Conservation (phyloP, 164 flowering plant species). For the Protea cynaroides region DNA sequence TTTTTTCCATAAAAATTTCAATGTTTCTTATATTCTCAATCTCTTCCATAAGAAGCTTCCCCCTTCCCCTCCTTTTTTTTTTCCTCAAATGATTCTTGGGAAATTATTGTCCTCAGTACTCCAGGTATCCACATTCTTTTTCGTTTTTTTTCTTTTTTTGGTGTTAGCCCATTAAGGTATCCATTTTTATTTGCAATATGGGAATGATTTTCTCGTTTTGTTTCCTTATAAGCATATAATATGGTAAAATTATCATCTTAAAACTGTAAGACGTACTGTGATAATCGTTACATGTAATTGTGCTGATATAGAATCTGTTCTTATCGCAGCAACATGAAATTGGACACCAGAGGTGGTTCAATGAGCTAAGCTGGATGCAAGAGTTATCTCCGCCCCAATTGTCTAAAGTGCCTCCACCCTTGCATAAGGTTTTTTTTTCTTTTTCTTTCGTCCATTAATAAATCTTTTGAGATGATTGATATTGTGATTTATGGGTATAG, state of each 20-base stretch:
- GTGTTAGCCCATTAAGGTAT: neutral
- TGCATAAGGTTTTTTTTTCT: constrained; percentile 51
- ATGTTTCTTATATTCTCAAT: neutral
- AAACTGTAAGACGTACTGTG: neutral
- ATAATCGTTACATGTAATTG: neutral
- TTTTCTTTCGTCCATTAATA: neutral
- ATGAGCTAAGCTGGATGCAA: constrained; percentile 32
- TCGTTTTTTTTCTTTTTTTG: neutral
- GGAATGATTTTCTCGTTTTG: neutral
- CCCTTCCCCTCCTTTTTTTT: neutral
- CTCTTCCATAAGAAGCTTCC: neutral
- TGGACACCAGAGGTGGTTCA: constrained; percentile 25
- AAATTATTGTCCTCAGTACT: too few relatives aligned
- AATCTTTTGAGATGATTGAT: neutral
- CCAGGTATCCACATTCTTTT: neutral
- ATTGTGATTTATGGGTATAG: neutral
- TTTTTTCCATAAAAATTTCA: neutral
- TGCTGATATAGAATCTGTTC: constrained; percentile 20
- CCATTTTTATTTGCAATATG: neutral
- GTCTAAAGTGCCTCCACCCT: constrained; percentile 39
- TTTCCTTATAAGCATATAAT: too few relatives aligned
- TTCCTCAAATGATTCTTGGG: neutral
- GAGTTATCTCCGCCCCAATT: constrained; percentile 38
- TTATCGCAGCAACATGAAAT: constrained; percentile 45
- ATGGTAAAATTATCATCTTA: too few relatives aligned